A percentile compares a stretch with the other conserved stretches of the same genome.
Conservation (phyloP, 192 early-diverging fungal species). For the Coemansia brasiliensis region DNA sequence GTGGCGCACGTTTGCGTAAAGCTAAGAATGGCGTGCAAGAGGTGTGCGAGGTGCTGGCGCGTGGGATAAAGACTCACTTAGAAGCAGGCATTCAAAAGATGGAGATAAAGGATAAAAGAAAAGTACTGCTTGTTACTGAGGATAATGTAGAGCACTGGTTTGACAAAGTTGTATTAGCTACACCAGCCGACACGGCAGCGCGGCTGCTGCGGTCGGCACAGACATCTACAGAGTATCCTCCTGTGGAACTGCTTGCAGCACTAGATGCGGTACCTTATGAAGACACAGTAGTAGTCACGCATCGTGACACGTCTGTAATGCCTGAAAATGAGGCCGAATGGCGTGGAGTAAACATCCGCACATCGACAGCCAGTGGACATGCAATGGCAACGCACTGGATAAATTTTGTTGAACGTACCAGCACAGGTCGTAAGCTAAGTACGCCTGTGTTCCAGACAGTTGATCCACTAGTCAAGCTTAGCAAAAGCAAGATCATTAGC, state of each 20-base stretch:
- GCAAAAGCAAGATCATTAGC: conserved; percentile 36
- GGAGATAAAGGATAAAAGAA: not conserved
- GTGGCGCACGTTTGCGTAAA: conserved; percentile 37
- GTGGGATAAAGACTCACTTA: conserved; percentile 13
- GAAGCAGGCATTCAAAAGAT: conserved; percentile 10
- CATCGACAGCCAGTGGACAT: conserved; percentile 1
- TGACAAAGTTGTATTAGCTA: conserved; percentile 41
- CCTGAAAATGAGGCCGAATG: conserved; percentile 28
- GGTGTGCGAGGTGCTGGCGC: conserved; percentile 33
- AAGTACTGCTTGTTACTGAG: conserved; percentile 4
- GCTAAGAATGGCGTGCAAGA: conserved; percentile 35
- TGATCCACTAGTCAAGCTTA: conserved; percentile 57
- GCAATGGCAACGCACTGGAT: conserved; percentile 51
- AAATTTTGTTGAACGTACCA: conserved; percentile 56
- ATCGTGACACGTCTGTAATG: conserved; percentile 49
- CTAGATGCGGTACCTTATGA: conserved; percentile 46
- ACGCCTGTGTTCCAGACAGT: conserved; percentile 61
- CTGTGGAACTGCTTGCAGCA: conserved; percentile 24
- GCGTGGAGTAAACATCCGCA: conserved; percentile 54
- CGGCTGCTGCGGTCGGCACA: conserved; percentile 5
- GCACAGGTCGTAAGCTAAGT: conserved; percentile 25
- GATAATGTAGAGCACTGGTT: conserved; percentile 18
- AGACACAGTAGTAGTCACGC: conserved; percentile 39
- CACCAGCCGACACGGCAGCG: conserved; percentile 35
- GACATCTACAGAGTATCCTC: conserved; percentile 4